A percentile compares a stretch with the other conserved stretches of the same genome.
Conservation (phyloP, 345 rosid species). For the Gossypium anomalum region DNA sequence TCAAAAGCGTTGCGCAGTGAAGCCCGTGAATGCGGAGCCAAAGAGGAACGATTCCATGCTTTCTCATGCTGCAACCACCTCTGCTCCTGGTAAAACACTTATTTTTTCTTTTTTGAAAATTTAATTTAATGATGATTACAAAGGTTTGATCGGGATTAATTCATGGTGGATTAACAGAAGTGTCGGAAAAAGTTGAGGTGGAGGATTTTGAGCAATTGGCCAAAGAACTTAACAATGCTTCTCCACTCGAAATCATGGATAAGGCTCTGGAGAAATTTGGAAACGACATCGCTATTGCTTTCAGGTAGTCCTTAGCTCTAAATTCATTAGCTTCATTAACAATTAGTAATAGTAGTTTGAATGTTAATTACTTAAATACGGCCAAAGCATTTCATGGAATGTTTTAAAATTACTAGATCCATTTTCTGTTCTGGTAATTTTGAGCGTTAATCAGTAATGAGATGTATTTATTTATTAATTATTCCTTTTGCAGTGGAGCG, state of each 20-base stretch:
- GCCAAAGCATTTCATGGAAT: not conserved
- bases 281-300: conserved; percentile 81
- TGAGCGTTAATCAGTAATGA: not conserved
- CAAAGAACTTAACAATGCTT: conserved; percentile 54
- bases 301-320: conserved; percentile 47
- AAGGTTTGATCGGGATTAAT: not conserved
- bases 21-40: conserved; percentile 53
- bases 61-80: conserved; percentile 46
- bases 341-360: not conserved
- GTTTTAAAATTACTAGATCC: conserved; percentile 11
- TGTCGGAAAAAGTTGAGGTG: conserved; percentile 48
- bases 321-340: not conserved
- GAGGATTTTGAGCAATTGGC: conserved; percentile 63
- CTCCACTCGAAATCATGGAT: conserved; percentile 89
- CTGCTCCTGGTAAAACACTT: conserved; percentile 53
- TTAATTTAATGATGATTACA: not conserved
- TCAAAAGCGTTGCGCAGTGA: conserved; percentile 38
- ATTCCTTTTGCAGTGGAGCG: conserved; percentile 64
- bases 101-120: not conserved
- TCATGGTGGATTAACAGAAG: conserved; percentile 37
- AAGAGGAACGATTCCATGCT: conserved; percentile 48
- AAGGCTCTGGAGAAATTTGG: conserved; percentile 84
- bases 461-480: not conserved
- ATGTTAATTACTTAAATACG: not conserved
- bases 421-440: not conserved